Evolutionary conservation across 768 basidiomycete species (phyloP).

Genomic region (Terana coerulea): DNA sequence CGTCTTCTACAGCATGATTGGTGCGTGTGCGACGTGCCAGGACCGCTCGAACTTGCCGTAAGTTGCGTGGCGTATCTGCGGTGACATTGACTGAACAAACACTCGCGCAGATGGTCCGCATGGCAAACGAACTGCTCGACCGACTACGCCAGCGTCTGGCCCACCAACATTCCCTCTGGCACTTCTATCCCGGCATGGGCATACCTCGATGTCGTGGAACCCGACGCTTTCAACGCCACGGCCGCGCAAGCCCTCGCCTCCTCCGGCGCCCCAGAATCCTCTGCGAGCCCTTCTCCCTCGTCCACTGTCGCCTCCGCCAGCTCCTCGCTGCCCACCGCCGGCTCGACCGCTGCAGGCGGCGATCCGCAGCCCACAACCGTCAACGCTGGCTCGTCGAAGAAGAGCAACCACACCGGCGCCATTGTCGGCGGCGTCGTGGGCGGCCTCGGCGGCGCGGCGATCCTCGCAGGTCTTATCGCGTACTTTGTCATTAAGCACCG

Average conservation of each 20-base stretch:
- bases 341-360: not conserved
- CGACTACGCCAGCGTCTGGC: constrained; percentile 34
- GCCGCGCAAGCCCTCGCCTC: constrained; percentile 6
- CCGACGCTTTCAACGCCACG: constrained; percentile 12
- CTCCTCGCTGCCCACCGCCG: not conserved
- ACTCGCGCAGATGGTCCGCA: constrained; percentile 47
- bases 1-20: constrained; percentile 51
- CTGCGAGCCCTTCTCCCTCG: constrained; percentile 1
- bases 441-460: constrained; percentile 6
- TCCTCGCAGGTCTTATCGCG: constrained; percentile 5
- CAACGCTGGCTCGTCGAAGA: not conserved
- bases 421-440: constrained; percentile 15
- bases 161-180: constrained; percentile 42
- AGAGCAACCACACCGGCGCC: constrained; percentile 6
- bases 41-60: constrained; percentile 36
- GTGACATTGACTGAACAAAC: constrained; percentile 11
- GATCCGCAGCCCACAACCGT: not conserved
- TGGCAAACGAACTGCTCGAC: constrained; percentile 48
- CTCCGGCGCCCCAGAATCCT: constrained; percentile 3
- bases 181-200: constrained; percentile 60
- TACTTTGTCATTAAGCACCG: not conserved
- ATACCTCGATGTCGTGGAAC: constrained; percentile 48
- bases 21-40: constrained; percentile 58
- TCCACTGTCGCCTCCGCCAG: not conserved
- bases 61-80: constrained; percentile 10